These are phyloP conservation scores for Blastocystis sp. DNA, from an alignment of 352 stramenopile species.

Conservation along the genomic window DNA sequence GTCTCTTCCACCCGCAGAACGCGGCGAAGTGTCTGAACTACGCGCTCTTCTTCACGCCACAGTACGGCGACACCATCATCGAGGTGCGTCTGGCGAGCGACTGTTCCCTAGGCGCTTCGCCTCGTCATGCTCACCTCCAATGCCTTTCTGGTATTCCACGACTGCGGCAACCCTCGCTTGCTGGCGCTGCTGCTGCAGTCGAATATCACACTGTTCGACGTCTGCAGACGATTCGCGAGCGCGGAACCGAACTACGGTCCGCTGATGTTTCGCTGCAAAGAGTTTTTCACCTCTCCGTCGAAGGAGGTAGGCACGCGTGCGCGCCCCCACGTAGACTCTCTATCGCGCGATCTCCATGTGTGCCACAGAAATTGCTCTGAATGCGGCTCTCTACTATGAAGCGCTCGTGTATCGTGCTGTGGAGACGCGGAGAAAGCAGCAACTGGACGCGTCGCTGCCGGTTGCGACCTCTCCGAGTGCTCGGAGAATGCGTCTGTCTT, in stretches of 20 bases:
- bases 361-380: not conserved
- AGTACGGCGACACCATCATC: slow-evolving; percentile 77
- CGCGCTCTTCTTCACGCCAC: slow-evolving; percentile 76
- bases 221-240: slow-evolving; percentile 65
- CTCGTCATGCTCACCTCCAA: slow-evolving; percentile 56
- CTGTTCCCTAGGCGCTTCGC: slow-evolving; percentile 20
- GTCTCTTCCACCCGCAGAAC: slow-evolving; percentile 66
- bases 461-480: no score
- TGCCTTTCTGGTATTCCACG: slow-evolving; percentile 9
- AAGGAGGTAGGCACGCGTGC: not conserved
- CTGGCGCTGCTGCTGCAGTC: not conserved
- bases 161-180: not conserved
- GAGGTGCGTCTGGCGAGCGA: slow-evolving; percentile 60
- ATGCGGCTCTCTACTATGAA: not conserved
- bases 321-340: not conserved
- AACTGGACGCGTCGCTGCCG: not conserved
- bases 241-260: slow-evolving; percentile 78
- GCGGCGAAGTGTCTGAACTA: slow-evolving; percentile 69
- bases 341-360: not conserved
- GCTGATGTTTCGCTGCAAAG: slow-evolving; percentile 72
- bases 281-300: not conserved
- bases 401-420: not conserved
- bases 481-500: not conserved
- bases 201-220: not conserved
- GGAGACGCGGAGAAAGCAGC: not conserved